phyloP scores from a whole-genome alignment of 495 filamentous ascomycete species.

The Lasiosphaeris hirsuta region DNA sequence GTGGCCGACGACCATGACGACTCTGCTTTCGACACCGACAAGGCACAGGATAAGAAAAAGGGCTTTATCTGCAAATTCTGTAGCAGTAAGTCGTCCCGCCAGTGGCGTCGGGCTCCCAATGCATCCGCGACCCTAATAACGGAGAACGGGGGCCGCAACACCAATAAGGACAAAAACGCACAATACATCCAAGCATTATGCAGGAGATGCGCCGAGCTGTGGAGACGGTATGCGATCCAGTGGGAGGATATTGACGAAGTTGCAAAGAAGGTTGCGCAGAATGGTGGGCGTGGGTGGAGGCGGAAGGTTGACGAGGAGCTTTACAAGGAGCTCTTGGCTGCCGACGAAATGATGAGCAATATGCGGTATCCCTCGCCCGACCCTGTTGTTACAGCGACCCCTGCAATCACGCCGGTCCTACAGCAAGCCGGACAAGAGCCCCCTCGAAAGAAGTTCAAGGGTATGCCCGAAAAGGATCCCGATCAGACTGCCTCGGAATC shows the following conservation, averaged over 20 bases:
- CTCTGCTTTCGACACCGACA: constrained; percentile 91
- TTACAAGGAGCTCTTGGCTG: constrained; percentile 65
- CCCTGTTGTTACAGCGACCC: constrained; percentile 44
- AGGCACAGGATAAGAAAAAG: constrained; percentile 72
- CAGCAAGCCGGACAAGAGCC: constrained; percentile 32
- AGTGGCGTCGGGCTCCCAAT: constrained; percentile 89
- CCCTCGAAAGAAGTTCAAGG: constrained; percentile 56
- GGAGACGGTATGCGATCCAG: constrained; percentile 91
- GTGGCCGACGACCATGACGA: constrained; percentile 92
- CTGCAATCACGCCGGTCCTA: constrained; percentile 19
- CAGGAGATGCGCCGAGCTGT: constrained; percentile 81
- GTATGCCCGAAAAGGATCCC: constrained; percentile 40
- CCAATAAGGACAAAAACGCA: constrained; percentile 67
- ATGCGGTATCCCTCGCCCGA: constrained; percentile 41
- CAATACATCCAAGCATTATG: constrained; percentile 82
- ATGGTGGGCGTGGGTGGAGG: constrained; percentile 82
- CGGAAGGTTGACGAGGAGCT: constrained; percentile 88
- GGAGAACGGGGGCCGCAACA: constrained; percentile 60
- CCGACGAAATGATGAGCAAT: constrained; percentile 48
- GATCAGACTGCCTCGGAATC: constrained; percentile 44
- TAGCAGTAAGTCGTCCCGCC: constrained; percentile 67
- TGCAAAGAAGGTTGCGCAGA: constrained; percentile 79
- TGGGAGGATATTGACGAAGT: constrained; percentile 96
- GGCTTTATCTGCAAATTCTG: constrained; percentile 97
- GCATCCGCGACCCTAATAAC: constrained; percentile 68